Conservation (phyloP, 164 flowering plant species). For the Stephania cephalantha region DNA sequence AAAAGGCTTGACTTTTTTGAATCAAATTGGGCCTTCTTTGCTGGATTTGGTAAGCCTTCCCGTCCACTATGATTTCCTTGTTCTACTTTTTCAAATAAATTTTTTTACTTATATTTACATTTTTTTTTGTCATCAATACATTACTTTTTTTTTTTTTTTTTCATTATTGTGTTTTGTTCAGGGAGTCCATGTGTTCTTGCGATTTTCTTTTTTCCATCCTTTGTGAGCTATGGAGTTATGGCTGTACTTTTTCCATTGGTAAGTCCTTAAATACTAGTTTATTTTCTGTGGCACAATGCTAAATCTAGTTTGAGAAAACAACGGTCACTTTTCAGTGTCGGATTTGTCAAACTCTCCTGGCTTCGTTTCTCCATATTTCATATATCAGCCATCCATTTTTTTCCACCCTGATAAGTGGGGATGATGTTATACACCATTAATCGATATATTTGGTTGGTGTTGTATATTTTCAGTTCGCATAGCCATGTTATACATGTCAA, state of each 20-base stretch:
- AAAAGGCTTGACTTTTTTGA: constrained; percentile 85
- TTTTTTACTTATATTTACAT: neutral
- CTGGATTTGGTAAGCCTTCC: constrained; percentile 75
- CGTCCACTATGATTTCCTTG: neutral
- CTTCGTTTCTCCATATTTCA: too few species aligned
- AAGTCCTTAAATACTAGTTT: constrained; percentile 13
- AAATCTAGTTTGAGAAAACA: too few species aligned
- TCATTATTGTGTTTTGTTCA: constrained; percentile 26
- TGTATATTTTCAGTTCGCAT: too few species aligned
- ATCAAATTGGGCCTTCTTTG: constrained; percentile 92
- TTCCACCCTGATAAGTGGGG: too few species aligned
- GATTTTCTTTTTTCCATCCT: constrained; percentile 70
- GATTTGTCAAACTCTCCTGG: too few species aligned
- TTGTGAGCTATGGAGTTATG: constrained; percentile 88
- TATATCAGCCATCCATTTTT: too few species aligned
- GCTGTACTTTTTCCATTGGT: constrained; percentile 90
- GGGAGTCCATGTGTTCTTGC: constrained; percentile 92
- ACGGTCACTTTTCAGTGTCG: too few species aligned
- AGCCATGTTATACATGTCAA: too few species aligned
- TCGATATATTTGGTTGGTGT: too few species aligned
- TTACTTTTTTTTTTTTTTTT: too few species aligned
- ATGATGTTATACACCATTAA: too few species aligned
- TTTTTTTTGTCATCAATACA: neutral
- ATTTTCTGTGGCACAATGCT: neutral
- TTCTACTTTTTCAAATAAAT: neutral